Evolutionary conservation across 805 yeast genomes (phyloP), one percentile per base, ranked within the genome.

Genomic region (Wickerhamiella cacticola): DNA sequence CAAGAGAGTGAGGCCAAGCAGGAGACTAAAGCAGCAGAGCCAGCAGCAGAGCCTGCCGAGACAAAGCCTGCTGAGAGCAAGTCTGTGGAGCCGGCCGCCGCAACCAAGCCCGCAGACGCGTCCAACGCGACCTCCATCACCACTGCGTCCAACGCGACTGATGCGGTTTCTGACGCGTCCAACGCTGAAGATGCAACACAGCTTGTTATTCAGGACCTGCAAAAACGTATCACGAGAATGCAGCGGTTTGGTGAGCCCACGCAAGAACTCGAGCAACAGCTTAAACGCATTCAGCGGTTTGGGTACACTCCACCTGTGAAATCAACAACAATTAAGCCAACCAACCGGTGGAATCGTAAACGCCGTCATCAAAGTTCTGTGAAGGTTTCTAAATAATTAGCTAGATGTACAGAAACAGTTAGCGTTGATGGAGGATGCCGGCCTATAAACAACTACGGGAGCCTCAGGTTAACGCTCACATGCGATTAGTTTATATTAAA

Each of bases 241-340:
- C 75, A 76, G 59, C 83, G 84, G 62, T 88, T 87, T 57, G 92
- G 89, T 18, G 56, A 52, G 19, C 68, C 68, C n/a, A 66, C 67
- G 12, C 69, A 69, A 33, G 71, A 68, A 18, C 75, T 82, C 42
- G 76, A 76, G 58, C 77, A 75, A 52, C 79, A 76, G 52, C 67
- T 86, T 56, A 71, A 70, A 31, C 76, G 95, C 60, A 76, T 87
- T 53, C 80, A 80, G 61, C 86, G 84, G 68, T 88, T 86, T 60
- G 97, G 96, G 24, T 43, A 43, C 23, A 43, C 46, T 13, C 38
- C 46, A 9, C 47, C 47, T 13, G 19, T 15, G 9, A 31, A 31
- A 19, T 9, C 36, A 4, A n/a, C 36, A 5, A n/a, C n/a, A n/a
- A n/a, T n/a, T n/a, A 15, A 25, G 6, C 28, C 25, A 25, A 38